These are phyloP conservation scores for Ophiocordyceps australis DNA, from an alignment of 2,329 filamentous ascomycete species.

Conservation along the genomic window DNA sequence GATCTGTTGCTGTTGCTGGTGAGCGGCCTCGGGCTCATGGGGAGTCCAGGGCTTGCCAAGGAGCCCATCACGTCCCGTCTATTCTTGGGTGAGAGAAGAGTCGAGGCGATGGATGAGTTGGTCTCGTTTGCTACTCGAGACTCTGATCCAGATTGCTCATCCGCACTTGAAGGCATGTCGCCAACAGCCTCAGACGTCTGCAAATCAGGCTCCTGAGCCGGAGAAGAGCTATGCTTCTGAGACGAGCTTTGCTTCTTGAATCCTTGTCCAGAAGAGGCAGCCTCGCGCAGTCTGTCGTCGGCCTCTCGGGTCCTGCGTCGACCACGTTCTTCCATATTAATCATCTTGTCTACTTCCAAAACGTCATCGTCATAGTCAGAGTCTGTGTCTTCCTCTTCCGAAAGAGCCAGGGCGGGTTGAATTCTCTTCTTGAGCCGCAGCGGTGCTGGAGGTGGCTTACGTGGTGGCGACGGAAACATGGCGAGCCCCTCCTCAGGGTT, in stretches of 20 bases:
- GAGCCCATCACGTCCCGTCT: constrained; percentile 17
- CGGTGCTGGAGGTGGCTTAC: constrained; percentile 75
- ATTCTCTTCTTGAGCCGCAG: constrained; percentile 39
- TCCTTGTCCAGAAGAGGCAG: constrained; percentile 45
- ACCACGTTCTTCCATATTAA: constrained; percentile 45
- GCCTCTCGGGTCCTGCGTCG: constrained; percentile 74
- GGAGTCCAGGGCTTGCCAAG: constrained; percentile 40
- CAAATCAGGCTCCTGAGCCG: no score
- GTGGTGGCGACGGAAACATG: constrained; percentile 42
- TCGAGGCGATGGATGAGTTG: no score
- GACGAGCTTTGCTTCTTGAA: constrained; percentile 54
- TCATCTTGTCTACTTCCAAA: constrained; percentile 49
- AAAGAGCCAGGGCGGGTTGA: constrained; percentile 6
- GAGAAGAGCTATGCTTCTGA: constrained; percentile 58
- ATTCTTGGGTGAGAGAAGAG: no score
- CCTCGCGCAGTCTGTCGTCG: constrained; percentile 63
- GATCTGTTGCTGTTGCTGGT: constrained; percentile 28
- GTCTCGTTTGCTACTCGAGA: no score
- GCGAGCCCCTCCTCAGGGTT: constrained; percentile 23
- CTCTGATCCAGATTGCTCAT: no score
- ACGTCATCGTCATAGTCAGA: constrained; percentile 77
- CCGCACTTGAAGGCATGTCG: no score
- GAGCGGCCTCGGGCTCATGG: constrained; percentile 38
- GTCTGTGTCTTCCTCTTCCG: constrained; percentile 48
- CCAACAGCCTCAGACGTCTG: no score